Evolutionary conservation across 352 stramenopile species (phyloP).

Genomic region (Hyaloperonospora brassicae): DNA sequence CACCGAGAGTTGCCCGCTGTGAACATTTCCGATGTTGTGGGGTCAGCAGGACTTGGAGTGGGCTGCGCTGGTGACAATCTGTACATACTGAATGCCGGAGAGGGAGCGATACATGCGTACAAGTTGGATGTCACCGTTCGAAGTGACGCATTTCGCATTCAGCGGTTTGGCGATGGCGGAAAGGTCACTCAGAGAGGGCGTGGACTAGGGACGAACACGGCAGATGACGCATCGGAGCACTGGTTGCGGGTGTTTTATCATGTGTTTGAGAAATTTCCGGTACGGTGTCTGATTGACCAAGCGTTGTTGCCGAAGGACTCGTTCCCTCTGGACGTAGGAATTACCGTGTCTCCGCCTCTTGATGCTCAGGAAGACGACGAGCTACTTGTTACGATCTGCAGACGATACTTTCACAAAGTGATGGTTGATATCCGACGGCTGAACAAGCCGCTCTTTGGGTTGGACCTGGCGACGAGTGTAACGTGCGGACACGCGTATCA

Average conservation of each 20-base stretch:
- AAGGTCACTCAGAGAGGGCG: slow-evolving; percentile 1
- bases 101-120: slow-evolving; percentile 8
- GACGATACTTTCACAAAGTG: slow-evolving; percentile 26
- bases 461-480: slow-evolving; percentile 12
- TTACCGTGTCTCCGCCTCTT: slow-evolving; percentile 2
- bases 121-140: slow-evolving; percentile 29
- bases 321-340: slow-evolving; percentile 12
- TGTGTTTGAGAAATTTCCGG: slow-evolving; percentile 56
- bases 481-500: not conserved
- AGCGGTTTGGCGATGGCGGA: slow-evolving; percentile 15
- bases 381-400: not conserved
- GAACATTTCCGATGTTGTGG: not conserved
- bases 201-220: no score
- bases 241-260: slow-evolving; percentile 34
- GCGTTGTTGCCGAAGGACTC: slow-evolving; percentile 5
- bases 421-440: slow-evolving; percentile 44
- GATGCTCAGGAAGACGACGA: no score
- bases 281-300: slow-evolving; percentile 22
- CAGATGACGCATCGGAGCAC: slow-evolving; percentile 4
- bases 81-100: slow-evolving; percentile 20
- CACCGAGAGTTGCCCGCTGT: slow-evolving; percentile 21
- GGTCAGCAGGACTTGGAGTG: slow-evolving; percentile 1
- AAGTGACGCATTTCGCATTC: slow-evolving; percentile 51
- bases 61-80: slow-evolving; percentile 21
- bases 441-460: slow-evolving; percentile 19